Conservation (phyloP, 768 basidiomycete species). For the Hemileccinum rubropunctum region DNA sequence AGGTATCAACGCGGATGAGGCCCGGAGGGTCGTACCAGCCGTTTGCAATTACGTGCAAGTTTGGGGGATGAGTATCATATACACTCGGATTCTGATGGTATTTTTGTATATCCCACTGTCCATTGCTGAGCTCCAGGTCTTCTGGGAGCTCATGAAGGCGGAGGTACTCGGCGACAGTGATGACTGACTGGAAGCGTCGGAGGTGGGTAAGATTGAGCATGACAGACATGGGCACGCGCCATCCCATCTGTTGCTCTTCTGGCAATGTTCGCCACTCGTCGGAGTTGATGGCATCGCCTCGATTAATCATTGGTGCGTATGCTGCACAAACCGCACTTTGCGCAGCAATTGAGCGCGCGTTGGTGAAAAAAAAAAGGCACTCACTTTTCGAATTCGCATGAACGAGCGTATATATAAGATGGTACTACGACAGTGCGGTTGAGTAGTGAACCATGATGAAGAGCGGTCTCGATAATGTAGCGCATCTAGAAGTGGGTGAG, state of each 20-base stretch:
- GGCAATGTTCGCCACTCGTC: slow-evolving; percentile 42
- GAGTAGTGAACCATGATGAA: slow-evolving; percentile 42
- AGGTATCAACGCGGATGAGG: slow-evolving; percentile 37
- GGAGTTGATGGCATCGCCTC: slow-evolving; percentile 40
- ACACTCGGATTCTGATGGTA: slow-evolving; percentile 34
- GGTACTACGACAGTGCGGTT: slow-evolving; percentile 45
- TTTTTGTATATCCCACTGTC: slow-evolving; percentile 35
- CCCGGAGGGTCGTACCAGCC: slow-evolving; percentile 38
- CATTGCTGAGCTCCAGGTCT: slow-evolving; percentile 34
- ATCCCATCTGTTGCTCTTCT: slow-evolving; percentile 34
- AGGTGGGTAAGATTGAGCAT: slow-evolving; percentile 45
- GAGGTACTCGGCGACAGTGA: slow-evolving; percentile 44
- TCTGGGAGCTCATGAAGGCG: slow-evolving; percentile 37
- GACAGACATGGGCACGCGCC: slow-evolving; percentile 34
- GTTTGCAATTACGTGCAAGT: slow-evolving; percentile 37
- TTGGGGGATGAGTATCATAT: slow-evolving; percentile 25
- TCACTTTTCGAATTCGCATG: slow-evolving; percentile 36
- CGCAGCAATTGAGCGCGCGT: neutral
- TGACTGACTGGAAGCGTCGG: slow-evolving; percentile 35
- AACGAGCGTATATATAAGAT: slow-evolving; percentile 44
- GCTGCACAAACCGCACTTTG: slow-evolving; percentile 37
- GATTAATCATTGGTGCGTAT: slow-evolving; percentile 43
- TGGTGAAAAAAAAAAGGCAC: neutral
- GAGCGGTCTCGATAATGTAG: slow-evolving; percentile 46
- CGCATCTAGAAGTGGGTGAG: slow-evolving; percentile 35